Evolutionary conservation across 148 eudicot species (phyloP).

Genomic region (Oxyria digyna): DNA sequence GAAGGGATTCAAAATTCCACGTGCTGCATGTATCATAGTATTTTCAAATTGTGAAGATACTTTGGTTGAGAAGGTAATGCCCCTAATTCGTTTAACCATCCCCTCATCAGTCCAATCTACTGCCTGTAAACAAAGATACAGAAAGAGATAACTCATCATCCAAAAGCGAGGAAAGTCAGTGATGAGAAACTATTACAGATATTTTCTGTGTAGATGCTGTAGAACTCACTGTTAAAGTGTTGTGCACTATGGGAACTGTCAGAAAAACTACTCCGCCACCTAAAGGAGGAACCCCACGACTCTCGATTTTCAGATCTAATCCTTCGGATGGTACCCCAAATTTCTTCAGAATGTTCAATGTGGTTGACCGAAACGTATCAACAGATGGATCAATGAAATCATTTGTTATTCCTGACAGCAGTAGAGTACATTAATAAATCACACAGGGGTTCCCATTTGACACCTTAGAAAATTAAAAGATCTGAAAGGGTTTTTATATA

Average conservation of each 20-base stretch:
- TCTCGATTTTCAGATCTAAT: constrained; percentile 64
- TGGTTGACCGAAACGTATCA: constrained; percentile 70
- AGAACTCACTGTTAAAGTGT: constrained; percentile 43
- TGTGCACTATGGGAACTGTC: constrained; percentile 58
- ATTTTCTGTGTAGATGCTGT: neutral
- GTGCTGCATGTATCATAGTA: constrained; percentile 62
- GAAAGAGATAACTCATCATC: neutral
- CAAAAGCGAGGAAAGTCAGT: neutral
- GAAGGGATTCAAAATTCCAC: constrained; percentile 78
- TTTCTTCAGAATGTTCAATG: constrained; percentile 52
- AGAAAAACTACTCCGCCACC: constrained; percentile 86
- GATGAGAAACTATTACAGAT: neutral
- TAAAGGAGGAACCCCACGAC: constrained; percentile 67
- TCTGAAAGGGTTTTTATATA: neutral
- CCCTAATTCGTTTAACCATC: constrained; percentile 88
- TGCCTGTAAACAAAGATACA: constrained; percentile 35
- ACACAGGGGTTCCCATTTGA: neutral
- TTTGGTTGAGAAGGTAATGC: constrained; percentile 60
- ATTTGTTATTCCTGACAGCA: constrained; percentile 68
- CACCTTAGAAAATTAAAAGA: neutral
- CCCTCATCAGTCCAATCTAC: constrained; percentile 82
- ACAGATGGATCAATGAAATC: constrained; percentile 78
- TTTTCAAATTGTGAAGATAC: constrained; percentile 74
- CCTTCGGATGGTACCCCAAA: constrained; percentile 88
- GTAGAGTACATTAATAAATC: neutral